Base-by-base conservation (phyloP, 495 filamentous ascomycete genomes). In the Choiromyces venosus region DNA sequence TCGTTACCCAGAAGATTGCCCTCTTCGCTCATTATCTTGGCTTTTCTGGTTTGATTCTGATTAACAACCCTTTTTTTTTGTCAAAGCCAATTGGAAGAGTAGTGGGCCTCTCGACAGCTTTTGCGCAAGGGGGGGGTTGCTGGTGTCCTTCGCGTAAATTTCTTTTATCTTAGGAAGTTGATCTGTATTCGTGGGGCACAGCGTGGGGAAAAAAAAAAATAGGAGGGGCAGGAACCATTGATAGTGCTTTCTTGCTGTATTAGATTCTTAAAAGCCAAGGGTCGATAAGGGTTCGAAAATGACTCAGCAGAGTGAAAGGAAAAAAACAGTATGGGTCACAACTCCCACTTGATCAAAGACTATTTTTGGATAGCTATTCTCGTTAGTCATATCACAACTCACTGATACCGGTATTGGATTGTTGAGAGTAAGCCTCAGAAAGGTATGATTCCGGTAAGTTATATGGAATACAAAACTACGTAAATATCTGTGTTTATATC, bases 1-100 rank as follows among this genome's bases (percentile, higher is more conserved):
- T 77, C 74, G 52, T 78, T 80, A 12, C 52, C 14, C 25, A 61
- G 33, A 61, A 61, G 12, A n/a, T 10, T 9, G 9, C n/a, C 9
- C 10, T n/a, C n/a, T 33, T 33, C 52, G 25, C 25, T 29, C 52
- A 61, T 61, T 33, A 12, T 61, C 25, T 33, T 29, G 52, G 25
- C 10, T 33, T 33, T 61, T 2, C 52, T 61, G 29, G 5, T 33
- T 4, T 61, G 52, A 33, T 14, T 33, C 52, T 61, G 10, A 29
- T 29, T n/a, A n/a, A n/a, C n/a, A n/a, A n/a, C n/a, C n/a, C n/a
- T n/a, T n/a, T n/a, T n/a, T n/a, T n/a, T n/a, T n/a, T 33, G 25
- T 33, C 52, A 61, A 33, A 61, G 25, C 52, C 25, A 61, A 61
- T 33, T 61, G 25, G 52, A 61, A 61, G 52, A 4, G 25, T 33